These are phyloP conservation scores for Leishmania aethiopica DNA, from an alignment of 208 protist species.

Conservation along the genomic window DNA sequence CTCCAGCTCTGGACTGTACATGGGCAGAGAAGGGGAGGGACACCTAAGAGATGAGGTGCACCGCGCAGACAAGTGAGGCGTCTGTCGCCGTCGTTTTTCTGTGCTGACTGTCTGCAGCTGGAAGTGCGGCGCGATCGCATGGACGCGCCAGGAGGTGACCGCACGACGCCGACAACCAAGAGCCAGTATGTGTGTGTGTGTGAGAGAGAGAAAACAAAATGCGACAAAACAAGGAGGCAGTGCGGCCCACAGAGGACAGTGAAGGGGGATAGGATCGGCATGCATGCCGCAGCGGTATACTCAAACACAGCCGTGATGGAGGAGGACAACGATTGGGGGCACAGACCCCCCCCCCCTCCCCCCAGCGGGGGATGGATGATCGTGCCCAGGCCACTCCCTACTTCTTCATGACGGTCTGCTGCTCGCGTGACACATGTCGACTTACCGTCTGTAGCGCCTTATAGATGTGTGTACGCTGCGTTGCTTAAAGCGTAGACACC, in stretches of 20 bases:
- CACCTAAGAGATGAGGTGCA: background rate
- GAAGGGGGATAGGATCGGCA: background rate
- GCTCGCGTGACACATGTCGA: background rate
- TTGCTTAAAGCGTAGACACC: background rate
- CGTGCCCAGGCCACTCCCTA: background rate
- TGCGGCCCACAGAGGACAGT: too few species aligned
- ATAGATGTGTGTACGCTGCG: background rate
- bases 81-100: background rate
- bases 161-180: background rate
- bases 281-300: background rate
- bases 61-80: background rate
- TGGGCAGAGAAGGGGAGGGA: background rate
- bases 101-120: background rate
- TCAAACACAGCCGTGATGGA: background rate
- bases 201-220: background rate
- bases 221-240: background rate
- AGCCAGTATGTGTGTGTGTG: background rate
- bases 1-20: conserved; percentile 23
- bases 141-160: background rate
- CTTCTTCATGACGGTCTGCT: background rate
- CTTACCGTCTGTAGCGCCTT: too few species aligned
- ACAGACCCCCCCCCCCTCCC: background rate
- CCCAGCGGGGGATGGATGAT: background rate
- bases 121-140: background rate
- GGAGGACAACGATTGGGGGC: background rate